phyloP scores from a whole-genome alignment of 2,329 filamentous ascomycete genomes.

The Sporothrix pallida region DNA sequence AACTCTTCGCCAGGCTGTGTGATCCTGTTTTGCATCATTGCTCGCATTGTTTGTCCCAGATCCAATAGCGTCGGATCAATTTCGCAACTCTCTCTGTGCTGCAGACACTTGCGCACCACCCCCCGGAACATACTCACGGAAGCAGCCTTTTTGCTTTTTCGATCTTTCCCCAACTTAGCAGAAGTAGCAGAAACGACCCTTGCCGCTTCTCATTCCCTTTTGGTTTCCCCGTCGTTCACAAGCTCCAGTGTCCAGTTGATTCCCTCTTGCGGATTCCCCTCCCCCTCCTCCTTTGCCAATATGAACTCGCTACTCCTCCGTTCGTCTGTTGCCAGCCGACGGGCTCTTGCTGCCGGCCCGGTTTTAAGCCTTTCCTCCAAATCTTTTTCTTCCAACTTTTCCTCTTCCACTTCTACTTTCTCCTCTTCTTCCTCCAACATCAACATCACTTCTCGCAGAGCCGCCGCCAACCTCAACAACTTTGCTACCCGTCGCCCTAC shows the following conservation, averaged over 20 bases:
- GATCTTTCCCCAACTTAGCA: background rate
- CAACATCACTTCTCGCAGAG: conserved; percentile 28
- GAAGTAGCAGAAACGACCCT: conserved; percentile 19
- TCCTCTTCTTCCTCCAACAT: conserved; percentile 29
- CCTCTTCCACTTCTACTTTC: conserved; percentile 30
- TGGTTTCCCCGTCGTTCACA: conserved; percentile 21
- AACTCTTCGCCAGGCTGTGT: conserved; percentile 12
- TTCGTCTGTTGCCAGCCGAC: conserved; percentile 35
- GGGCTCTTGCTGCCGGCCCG: conserved; percentile 34
- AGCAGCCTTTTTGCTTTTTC: conserved; percentile 17
- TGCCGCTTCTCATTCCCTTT: conserved; percentile 8
- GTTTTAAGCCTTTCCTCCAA: conserved; percentile 35
- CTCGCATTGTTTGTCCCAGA: background rate
- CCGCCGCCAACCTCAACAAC: conserved; percentile 27
- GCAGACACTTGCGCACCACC: conserved; percentile 2
- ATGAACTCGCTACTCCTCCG: conserved; percentile 36
- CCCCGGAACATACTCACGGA: conserved; percentile 28
- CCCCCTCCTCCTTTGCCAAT: conserved; percentile 21
- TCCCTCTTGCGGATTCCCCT: background rate
- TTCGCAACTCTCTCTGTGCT: conserved; percentile 12
- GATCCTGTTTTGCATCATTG: conserved; percentile 20
- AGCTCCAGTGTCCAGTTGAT: background rate
- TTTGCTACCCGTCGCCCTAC: conserved; percentile 29
- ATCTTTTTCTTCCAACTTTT: conserved; percentile 32
- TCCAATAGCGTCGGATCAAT: conserved; percentile 36